Evolutionary conservation across 73 alveolate genomes (phyloP).

Genomic region (Uronychia setigera): DNA sequence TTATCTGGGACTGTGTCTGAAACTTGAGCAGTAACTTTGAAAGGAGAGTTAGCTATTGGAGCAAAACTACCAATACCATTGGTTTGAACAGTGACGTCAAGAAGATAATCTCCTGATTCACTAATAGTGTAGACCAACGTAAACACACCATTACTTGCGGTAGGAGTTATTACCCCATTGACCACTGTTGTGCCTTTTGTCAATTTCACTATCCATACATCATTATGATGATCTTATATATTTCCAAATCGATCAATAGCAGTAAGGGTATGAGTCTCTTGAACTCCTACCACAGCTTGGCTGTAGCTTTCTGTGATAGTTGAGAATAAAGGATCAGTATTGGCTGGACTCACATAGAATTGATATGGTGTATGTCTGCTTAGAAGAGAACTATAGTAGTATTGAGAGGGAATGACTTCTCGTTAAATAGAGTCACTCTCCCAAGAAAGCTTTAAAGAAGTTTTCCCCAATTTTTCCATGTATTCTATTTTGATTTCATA

Average conservation of each 20-base stretch:
- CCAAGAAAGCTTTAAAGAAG: constrained; percentile 41
- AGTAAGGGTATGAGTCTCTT: constrained; percentile 23
- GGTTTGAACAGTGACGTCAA: constrained; percentile 43
- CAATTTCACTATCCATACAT: constrained; percentile 17
- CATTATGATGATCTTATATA: constrained; percentile 38
- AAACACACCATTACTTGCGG: constrained; percentile 47
- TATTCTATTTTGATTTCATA: constrained; percentile 5
- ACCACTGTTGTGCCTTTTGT: constrained; percentile 14
- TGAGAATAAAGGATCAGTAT: constrained; percentile 19
- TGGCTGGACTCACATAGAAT: constrained; percentile 43
- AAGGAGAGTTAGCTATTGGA: constrained; percentile 47
- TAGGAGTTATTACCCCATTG: constrained; percentile 19
- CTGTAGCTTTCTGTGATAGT: constrained; percentile 26
- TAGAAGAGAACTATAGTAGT: constrained; percentile 32
- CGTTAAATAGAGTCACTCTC: constrained; percentile 46
- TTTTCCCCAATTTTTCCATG: constrained; percentile 48
- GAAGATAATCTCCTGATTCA: constrained; percentile 27
- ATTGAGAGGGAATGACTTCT: constrained; percentile 26
- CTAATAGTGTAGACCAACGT: constrained; percentile 35
- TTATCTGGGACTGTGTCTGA: constrained; percentile 58
- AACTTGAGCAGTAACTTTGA: constrained; percentile 20
- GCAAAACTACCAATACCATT: constrained; percentile 41
- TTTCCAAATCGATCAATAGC: constrained; percentile 56
- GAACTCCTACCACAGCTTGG: constrained; percentile 54
- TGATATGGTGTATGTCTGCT: constrained; percentile 50